Percentiles rank a stretch among this genome's conserved stretches.
phyloP scores from a whole-genome alignment of 1,139 yeast genomes.

The Sugiyamaella japonica region DNA sequence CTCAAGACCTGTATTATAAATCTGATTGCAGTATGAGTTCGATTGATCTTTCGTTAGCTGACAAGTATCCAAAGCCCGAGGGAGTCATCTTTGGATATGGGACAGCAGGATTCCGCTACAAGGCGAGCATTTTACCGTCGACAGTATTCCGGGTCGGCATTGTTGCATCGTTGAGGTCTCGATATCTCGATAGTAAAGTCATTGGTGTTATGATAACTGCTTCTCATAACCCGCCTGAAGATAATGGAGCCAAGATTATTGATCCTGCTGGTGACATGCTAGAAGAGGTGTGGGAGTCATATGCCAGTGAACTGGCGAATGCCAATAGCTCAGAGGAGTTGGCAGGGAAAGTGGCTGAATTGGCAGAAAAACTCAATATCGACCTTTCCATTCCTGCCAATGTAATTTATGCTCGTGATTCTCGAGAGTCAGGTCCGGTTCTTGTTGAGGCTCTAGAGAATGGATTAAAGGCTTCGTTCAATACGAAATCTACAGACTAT shows the following conservation, averaged over 20 bases:
- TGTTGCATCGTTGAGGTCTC: slow-evolving; percentile 78
- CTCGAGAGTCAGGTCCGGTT: slow-evolving; percentile 70
- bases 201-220: slow-evolving; percentile 92
- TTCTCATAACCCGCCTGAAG: slow-evolving; percentile 92
- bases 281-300: slow-evolving; percentile 76
- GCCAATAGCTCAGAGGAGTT: slow-evolving; percentile 46
- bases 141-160: slow-evolving; percentile 85
- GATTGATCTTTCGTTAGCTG: slow-evolving; percentile 12
- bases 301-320: slow-evolving; percentile 82
- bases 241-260: slow-evolving; percentile 93
- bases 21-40: background rate
- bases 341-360: slow-evolving; percentile 38
- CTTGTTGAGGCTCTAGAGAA: slow-evolving; percentile 64
- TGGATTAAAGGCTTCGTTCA: slow-evolving; percentile 56
- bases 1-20: background rate
- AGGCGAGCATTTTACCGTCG: slow-evolving; percentile 69
- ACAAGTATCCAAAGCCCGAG: slow-evolving; percentile 37
- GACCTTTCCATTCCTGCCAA: slow-evolving; percentile 45
- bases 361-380: slow-evolving; percentile 44
- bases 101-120: slow-evolving; percentile 94
- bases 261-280: slow-evolving; percentile 96
- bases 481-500: slow-evolving; percentile 53
- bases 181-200: slow-evolving; percentile 62
- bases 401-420: slow-evolving; percentile 55
- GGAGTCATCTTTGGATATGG: slow-evolving; percentile 66